Conservation (phyloP, 73 alveolate genomes). For the Tetrahymena malaccensis region DNA sequence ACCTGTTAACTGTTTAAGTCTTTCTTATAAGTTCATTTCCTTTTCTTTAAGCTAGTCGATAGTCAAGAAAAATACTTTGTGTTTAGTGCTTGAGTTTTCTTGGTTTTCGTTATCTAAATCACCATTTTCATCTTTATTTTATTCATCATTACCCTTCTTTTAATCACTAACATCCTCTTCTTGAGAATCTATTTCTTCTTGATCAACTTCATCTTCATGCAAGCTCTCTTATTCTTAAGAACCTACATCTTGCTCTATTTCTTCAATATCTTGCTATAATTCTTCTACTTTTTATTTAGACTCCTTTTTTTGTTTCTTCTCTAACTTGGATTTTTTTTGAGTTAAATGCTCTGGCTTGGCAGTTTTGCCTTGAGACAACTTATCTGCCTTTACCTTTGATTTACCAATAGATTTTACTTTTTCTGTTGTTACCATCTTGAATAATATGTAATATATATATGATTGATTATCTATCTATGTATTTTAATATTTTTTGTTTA, state of each 20-base stretch:
- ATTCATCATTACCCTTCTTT: not conserved
- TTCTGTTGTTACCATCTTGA: not conserved
- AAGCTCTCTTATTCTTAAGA: not conserved
- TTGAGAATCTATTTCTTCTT: not conserved
- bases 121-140: not conserved
- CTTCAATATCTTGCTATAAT: not conserved
- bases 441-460: not conserved
- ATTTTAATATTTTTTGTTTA: not conserved
- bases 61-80: not conserved
- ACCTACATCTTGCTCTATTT: not conserved
- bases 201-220: not conserved
- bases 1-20: constrained; percentile 2
- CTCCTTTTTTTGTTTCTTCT: not conserved
- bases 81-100: not conserved
- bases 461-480: not conserved
- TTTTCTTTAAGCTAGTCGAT: constrained; percentile 3
- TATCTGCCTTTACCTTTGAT: not conserved
- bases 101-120: not conserved
- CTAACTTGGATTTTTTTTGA: not conserved
- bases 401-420: not conserved
- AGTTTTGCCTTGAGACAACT: not conserved
- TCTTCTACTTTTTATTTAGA: not conserved
- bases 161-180: not conserved
- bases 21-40: not conserved
- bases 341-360: not conserved